Percentiles rank a stretch among this genome's conserved stretches.
Evolutionary conservation across 2,329 filamentous ascomycete species (phyloP).

Genomic region (Metarhizium humberi): DNA sequence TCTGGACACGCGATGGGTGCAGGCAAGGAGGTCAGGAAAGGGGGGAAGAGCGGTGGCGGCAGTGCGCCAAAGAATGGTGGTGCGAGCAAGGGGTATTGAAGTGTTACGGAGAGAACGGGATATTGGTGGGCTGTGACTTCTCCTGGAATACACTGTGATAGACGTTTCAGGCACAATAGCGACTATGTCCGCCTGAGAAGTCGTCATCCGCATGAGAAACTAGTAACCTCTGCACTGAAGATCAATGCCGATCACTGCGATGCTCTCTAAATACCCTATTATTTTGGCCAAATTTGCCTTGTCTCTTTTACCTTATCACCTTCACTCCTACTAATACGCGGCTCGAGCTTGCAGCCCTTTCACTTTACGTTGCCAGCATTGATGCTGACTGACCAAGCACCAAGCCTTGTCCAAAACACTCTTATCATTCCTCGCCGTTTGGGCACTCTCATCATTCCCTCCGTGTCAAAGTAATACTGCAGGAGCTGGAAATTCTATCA

Average conservation of each 20-base stretch:
- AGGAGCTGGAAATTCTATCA: constrained; percentile 56
- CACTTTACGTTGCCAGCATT: constrained; percentile 65
- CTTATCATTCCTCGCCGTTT: constrained; percentile 56
- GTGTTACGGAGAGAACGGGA: neutral
- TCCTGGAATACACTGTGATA: too few relatives aligned
- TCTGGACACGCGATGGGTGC: constrained; percentile 21
- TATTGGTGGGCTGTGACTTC: too few relatives aligned
- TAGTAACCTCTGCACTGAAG: too few relatives aligned
- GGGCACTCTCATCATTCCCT: constrained; percentile 52
- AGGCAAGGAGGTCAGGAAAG: constrained; percentile 24
- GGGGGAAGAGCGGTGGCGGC: constrained; percentile 22
- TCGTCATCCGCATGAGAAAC: too few relatives aligned
- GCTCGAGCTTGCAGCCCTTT: constrained; percentile 58
- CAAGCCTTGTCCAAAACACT: constrained; percentile 65
- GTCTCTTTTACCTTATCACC: too few relatives aligned
- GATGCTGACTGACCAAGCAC: constrained; percentile 60
- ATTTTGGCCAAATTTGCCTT: too few relatives aligned
- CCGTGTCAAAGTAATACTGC: constrained; percentile 61
- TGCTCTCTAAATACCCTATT: too few relatives aligned
- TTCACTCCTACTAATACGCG: constrained; percentile 43
- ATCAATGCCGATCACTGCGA: too few relatives aligned
- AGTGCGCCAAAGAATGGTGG: constrained; percentile 21
- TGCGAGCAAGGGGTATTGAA: neutral
- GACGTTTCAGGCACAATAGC: too few relatives aligned
- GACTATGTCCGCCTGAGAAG: too few relatives aligned